These are phyloP conservation scores for Takakia lepidozioides DNA, from an alignment of 225 moss, liverwort and hornwort species.

Conservation along the genomic window DNA sequence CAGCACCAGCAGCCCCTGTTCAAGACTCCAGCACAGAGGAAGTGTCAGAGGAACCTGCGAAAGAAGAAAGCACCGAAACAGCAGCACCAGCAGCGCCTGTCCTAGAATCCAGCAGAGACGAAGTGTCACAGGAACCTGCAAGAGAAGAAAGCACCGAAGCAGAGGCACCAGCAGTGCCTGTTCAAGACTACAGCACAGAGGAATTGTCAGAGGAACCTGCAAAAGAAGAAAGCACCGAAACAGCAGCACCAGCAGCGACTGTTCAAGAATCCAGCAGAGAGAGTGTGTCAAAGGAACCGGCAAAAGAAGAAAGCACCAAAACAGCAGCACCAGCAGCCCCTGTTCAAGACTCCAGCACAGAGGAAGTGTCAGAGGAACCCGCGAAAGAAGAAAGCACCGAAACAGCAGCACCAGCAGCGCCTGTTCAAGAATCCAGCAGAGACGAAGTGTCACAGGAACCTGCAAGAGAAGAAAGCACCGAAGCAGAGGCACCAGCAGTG, in stretches of 20 bases:
- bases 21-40: neutral
- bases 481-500: neutral
- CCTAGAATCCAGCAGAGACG: neutral
- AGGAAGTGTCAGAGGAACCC: neutral
- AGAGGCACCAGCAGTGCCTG: neutral
- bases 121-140: neutral
- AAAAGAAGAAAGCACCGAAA: neutral
- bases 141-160: neutral
- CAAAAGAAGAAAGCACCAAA: neutral
- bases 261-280: neutral
- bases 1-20: neutral
- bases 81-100: neutral
- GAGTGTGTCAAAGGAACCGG: neutral
- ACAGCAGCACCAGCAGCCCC: neutral
- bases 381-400: neutral
- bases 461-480: neutral
- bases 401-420: constrained; percentile 1
- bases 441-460: neutral
- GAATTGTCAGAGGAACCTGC: no score
- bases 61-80: neutral
- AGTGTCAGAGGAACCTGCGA: neutral
- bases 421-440: neutral
- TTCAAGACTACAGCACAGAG: neutral
- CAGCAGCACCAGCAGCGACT: neutral
- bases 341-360: neutral